These are phyloP conservation scores for Nannochloropsis gaditana DNA, from an alignment of 108 stramenopile genomes.

Conservation along the genomic window DNA sequence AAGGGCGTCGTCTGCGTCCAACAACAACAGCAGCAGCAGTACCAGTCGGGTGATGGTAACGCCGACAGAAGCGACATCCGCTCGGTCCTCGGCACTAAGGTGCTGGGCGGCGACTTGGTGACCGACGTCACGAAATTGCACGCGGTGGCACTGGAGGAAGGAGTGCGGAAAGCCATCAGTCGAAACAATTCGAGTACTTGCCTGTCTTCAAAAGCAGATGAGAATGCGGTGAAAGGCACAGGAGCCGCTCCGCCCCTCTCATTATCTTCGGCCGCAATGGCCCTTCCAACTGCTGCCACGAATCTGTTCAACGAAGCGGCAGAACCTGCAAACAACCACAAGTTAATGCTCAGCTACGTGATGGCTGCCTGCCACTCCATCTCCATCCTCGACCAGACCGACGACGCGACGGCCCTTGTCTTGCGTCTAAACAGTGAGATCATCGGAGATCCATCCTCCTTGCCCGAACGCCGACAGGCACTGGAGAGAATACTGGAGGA, in stretches of 20 bases:
- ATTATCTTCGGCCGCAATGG: neutral
- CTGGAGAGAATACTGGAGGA: neutral
- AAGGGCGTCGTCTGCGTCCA: neutral
- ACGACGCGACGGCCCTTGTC: neutral
- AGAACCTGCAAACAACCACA: neutral
- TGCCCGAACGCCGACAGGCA: neutral
- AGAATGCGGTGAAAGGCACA: neutral
- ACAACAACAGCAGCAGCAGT: neutral
- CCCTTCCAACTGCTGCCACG: neutral
- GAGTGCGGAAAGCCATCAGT: neutral
- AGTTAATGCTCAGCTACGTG: neutral
- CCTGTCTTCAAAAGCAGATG: neutral
- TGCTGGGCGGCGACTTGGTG: neutral
- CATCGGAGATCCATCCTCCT: neutral
- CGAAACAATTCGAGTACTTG: neutral
- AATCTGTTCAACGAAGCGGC: neutral
- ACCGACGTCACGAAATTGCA: neutral
- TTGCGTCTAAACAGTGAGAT: neutral
- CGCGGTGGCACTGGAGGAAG: neutral
- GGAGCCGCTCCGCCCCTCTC: neutral
- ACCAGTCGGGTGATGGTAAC: neutral
- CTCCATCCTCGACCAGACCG: neutral
- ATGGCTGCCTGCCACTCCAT: constrained; percentile 15
- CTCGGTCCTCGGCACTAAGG: neutral
- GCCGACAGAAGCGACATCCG: neutral